phyloP scores from a whole-genome alignment of 345 rosid species.

The Brassica juncea region DNA sequence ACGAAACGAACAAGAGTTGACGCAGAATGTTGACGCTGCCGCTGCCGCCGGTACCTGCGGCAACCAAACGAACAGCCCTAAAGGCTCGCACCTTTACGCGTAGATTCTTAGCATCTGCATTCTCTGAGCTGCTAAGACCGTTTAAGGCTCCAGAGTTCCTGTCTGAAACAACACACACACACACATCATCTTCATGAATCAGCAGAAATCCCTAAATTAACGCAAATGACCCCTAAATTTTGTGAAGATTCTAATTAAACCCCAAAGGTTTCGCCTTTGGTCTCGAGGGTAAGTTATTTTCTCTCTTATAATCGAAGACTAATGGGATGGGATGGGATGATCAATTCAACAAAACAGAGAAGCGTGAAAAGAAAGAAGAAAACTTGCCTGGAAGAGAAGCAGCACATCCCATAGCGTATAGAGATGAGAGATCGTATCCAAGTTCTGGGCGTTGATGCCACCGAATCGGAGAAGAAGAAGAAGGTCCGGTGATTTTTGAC shows the following conservation, averaged over 20 bases:
- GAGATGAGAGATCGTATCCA: slow-evolving; percentile 24
- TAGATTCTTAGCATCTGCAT: no score
- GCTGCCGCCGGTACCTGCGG: no score
- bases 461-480: slow-evolving; percentile 17
- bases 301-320: neutral
- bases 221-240: neutral
- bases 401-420: slow-evolving; percentile 70
- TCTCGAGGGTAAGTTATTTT: neutral
- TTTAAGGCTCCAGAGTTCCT: no score
- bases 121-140: no score
- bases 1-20: no score
- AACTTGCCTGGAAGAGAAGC: slow-evolving; percentile 78
- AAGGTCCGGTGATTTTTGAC: no score
- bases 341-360: slow-evolving; percentile 20
- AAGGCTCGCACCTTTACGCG: no score
- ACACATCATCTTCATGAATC: no score
- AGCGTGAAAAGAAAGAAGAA: neutral
- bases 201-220: no score
- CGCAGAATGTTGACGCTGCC: no score
- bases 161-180: no score
- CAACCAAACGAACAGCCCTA: no score
- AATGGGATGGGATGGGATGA: neutral
- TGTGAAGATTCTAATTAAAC: neutral
- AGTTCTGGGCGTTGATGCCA: neutral
- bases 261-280: slow-evolving; percentile 2